Percentiles rank a stretch among this genome's conserved stretches.
These are phyloP conservation scores for Nitzschia palea DNA, from an alignment of 108 stramenopile genomes.

Conservation along the genomic window DNA sequence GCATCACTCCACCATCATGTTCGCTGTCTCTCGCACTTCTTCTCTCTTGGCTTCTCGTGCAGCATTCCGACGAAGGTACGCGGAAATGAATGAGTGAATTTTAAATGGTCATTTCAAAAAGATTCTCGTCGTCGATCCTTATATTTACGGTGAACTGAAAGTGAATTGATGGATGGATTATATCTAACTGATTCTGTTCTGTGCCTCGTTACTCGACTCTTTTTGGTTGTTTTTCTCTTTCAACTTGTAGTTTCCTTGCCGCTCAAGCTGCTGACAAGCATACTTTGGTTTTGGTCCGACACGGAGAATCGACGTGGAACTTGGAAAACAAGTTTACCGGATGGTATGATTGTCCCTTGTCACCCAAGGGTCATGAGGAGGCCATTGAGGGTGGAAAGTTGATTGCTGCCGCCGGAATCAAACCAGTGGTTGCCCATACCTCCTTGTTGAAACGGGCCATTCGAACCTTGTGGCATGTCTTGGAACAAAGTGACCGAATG, in stretches of 20 bases:
- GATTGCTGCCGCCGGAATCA: conserved; percentile 65
- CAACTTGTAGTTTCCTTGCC: conserved; percentile 28
- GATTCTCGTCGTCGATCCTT: not conserved
- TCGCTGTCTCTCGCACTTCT: conserved; percentile 31
- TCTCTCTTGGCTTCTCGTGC: conserved; percentile 30
- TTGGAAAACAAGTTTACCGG: conserved; percentile 97
- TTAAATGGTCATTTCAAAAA: not conserved
- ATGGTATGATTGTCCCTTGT: conserved; percentile 95
- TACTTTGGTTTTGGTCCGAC: conserved; percentile 83
- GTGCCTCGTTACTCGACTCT: not conserved
- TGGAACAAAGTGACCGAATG: conserved; percentile 84
- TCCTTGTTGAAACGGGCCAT: conserved; percentile 88
- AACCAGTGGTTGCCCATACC: conserved; percentile 83
- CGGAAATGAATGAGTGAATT: not conserved
- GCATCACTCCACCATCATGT: conserved; percentile 35
- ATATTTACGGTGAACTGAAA: not conserved
- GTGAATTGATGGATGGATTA: not conserved
- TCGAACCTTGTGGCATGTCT: conserved; percentile 81
- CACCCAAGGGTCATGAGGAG: conserved; percentile 90
- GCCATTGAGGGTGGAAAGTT: conserved; percentile 76
- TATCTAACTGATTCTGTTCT: not conserved
- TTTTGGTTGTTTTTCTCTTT: not conserved
- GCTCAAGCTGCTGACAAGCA: conserved; percentile 45
- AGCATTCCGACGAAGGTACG: conserved; percentile 42
- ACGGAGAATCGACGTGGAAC: conserved; percentile 97